These are phyloP conservation scores for Kuraishia borneana DNA, from an alignment of 805 yeast genomes.

Conservation along the genomic window DNA sequence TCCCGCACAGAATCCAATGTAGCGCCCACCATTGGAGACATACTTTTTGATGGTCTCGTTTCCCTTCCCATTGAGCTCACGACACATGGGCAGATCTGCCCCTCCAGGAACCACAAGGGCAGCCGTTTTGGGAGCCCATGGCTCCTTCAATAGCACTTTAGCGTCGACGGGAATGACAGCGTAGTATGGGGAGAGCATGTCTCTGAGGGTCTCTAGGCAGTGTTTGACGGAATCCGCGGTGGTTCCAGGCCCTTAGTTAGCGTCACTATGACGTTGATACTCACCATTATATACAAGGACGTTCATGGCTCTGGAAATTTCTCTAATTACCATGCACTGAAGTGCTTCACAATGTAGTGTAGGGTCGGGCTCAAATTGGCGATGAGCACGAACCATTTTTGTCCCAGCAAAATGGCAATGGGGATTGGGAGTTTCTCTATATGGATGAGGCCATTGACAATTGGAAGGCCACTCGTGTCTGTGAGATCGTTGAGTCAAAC, in stretches of 20 bases:
- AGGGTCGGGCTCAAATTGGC: too few relatives aligned
- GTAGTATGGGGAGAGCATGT: constrained; percentile 74
- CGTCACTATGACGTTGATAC: too few relatives aligned
- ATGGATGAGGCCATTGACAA: too few relatives aligned
- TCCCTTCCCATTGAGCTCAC: constrained; percentile 59
- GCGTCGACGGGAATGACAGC: constrained; percentile 71
- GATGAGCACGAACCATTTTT: too few relatives aligned
- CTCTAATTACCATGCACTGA: neutral
- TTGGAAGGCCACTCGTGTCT: too few relatives aligned
- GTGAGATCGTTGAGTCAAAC: too few relatives aligned
- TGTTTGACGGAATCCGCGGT: constrained; percentile 82
- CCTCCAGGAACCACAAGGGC: constrained; percentile 91
- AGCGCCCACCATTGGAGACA: constrained; percentile 72
- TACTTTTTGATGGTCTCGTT: constrained; percentile 48
- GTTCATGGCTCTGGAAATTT: constrained; percentile 36
- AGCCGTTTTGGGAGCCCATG: constrained; percentile 79
- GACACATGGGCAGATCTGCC: constrained; percentile 83
- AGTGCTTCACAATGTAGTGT: neutral
- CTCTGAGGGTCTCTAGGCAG: constrained; percentile 63
- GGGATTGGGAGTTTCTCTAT: too few relatives aligned
- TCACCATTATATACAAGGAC: constrained; percentile 57
- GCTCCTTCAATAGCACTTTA: constrained; percentile 56
- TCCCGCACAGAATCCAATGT: constrained; percentile 90
- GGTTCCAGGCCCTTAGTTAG: constrained; percentile 79
- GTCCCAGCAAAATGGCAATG: too few relatives aligned